These are phyloP conservation scores for Mollisia scopiformis DNA, from an alignment of 2,329 filamentous ascomycete genomes.

Conservation along the genomic window DNA sequence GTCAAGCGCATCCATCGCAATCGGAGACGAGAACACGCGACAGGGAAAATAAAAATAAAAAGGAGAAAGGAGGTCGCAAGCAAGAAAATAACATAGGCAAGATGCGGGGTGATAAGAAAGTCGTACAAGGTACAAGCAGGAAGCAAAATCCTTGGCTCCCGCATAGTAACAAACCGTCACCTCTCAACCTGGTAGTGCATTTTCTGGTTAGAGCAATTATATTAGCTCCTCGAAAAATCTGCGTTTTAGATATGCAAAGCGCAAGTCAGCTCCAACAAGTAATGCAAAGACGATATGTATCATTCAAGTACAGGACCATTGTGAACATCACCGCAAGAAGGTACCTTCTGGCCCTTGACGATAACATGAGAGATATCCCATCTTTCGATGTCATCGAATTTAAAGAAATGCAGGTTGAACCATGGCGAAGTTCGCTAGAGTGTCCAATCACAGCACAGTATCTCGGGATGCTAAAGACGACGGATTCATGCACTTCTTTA, in stretches of 20 bases:
- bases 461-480: neutral
- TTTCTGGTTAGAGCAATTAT: neutral
- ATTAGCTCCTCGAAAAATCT: neutral
- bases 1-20: neutral
- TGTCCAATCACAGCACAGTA: neutral
- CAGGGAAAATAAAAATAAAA: neutral
- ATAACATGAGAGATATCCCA: neutral
- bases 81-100: neutral
- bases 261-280: neutral
- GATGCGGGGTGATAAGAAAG: neutral
- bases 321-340: too few relatives aligned
- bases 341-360: neutral
- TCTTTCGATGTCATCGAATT: conserved; percentile 1
- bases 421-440: neutral
- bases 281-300: neutral
- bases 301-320: neutral
- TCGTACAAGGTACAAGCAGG: neutral
- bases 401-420: neutral
- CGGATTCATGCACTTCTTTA: too few relatives aligned
- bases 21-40: neutral
- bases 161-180: neutral
- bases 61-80: too few relatives aligned
- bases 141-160: neutral
- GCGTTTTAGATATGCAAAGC: neutral
- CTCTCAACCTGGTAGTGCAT: neutral